A percentile compares a stretch with the other conserved stretches of the same genome.
These are phyloP conservation scores for Nicotiana tabacum DNA, from an alignment of 257 asterid genomes.

Conservation along the genomic window DNA sequence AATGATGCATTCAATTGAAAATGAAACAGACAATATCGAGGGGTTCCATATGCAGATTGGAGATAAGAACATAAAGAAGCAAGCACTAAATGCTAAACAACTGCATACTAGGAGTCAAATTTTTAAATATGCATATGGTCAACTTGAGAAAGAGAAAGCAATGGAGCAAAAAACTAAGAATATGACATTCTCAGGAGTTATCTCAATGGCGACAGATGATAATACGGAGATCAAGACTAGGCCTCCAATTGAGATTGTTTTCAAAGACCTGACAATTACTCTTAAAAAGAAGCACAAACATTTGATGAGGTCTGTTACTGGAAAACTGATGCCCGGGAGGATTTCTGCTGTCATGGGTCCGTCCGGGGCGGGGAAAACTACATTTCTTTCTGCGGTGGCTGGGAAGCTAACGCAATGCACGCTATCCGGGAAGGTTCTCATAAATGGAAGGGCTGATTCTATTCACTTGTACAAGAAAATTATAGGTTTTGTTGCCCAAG, in stretches of 20 bases:
- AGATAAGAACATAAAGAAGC: slow-evolving; percentile 68
- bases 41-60: slow-evolving; percentile 69
- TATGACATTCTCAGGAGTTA: slow-evolving; percentile 83
- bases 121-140: slow-evolving; percentile 89
- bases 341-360: slow-evolving; percentile 98
- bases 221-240: slow-evolving; percentile 47
- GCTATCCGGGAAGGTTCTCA: slow-evolving; percentile 67
- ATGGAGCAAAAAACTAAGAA: slow-evolving; percentile 70
- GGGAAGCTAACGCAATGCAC: slow-evolving; percentile 72
- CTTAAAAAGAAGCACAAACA: slow-evolving; percentile 64
- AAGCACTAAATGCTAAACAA: slow-evolving; percentile 45
- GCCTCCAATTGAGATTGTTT: slow-evolving; percentile 78
- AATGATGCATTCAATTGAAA: slow-evolving; percentile 57
- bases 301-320: slow-evolving; percentile 83
- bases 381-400: slow-evolving; percentile 85
- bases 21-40: slow-evolving; percentile 46
- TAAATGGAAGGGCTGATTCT: slow-evolving; percentile 73
- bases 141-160: slow-evolving; percentile 95
- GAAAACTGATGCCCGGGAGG: slow-evolving; percentile 74
- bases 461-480: slow-evolving; percentile 78
- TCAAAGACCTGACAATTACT: slow-evolving; percentile 82
- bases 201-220: slow-evolving; percentile 78
- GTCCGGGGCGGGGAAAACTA: slow-evolving; percentile 96
- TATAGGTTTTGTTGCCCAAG: slow-evolving; percentile 91
- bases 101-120: slow-evolving; percentile 87